Evolutionary conservation across 805 yeast genomes (phyloP).

Genomic region (Scheffersomyces lignosus): DNA sequence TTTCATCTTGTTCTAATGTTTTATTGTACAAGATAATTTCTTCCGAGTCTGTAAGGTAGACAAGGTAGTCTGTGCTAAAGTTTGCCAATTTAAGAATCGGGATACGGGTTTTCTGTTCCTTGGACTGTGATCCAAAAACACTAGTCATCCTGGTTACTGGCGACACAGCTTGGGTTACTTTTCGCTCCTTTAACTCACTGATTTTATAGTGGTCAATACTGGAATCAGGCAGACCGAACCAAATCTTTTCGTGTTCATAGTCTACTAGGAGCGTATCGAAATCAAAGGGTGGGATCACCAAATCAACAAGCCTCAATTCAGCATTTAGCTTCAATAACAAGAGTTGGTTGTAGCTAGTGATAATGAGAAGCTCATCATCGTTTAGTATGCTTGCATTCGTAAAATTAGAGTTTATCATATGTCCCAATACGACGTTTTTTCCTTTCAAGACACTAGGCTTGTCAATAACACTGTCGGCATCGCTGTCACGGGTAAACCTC

Average conservation of each 20-base stretch:
- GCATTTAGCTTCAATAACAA: slow-evolving; percentile 25
- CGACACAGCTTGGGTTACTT: not conserved
- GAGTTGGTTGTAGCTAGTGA: slow-evolving; percentile 33
- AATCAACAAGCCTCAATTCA: slow-evolving; percentile 16
- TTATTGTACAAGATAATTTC: slow-evolving; percentile 33
- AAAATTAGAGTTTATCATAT: slow-evolving; percentile 50
- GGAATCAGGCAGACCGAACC: slow-evolving; percentile 23
- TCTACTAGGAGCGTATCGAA: slow-evolving; percentile 21
- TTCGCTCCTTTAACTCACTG: slow-evolving; percentile 11
- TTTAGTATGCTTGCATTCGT: slow-evolving; percentile 36
- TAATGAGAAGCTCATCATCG: slow-evolving; percentile 35
- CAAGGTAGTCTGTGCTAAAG: slow-evolving; percentile 20
- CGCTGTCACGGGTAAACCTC: slow-evolving; percentile 32
- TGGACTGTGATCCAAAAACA: not conserved
- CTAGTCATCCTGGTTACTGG: not conserved
- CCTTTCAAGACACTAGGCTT: slow-evolving; percentile 43
- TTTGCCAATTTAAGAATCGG: slow-evolving; percentile 24
- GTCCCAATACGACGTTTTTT: slow-evolving; percentile 57
- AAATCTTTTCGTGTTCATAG: slow-evolving; percentile 17
- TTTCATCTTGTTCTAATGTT: slow-evolving; percentile 3
- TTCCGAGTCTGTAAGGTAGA: slow-evolving; percentile 36
- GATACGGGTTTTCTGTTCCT: not conserved
- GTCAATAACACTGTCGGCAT: not conserved
- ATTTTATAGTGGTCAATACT: slow-evolving; percentile 9
- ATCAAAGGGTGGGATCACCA: slow-evolving; percentile 15